These are phyloP conservation scores for Kurtzmaniella fragi DNA, from an alignment of 805 yeast genomes.

Conservation along the genomic window DNA sequence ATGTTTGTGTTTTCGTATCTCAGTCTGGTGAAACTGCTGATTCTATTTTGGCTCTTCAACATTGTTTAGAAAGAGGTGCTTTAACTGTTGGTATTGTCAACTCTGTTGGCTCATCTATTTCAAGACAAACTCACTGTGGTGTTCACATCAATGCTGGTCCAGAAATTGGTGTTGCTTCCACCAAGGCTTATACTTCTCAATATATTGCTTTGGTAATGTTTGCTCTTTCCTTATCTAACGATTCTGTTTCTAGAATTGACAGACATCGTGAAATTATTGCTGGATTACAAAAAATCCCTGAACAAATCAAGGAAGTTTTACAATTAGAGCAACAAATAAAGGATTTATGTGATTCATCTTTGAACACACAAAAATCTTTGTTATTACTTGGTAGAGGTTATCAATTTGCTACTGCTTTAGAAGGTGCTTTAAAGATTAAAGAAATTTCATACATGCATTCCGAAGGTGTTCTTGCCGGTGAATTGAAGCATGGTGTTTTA, in stretches of 20 bases:
- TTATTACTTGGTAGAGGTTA: conserved; percentile 94
- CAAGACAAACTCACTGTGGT: conserved; percentile 98
- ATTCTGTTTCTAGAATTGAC: conserved; percentile 65
- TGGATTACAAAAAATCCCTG: conserved; percentile 80
- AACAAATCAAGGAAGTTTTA: conserved; percentile 76
- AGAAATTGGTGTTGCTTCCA: conserved; percentile 98
- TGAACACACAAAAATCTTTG: conserved; percentile 80
- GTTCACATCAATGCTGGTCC: conserved; percentile 99
- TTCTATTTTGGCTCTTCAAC: conserved; percentile 88
- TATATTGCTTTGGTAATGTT: conserved; percentile 95
- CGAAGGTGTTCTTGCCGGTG: conserved; percentile 99
- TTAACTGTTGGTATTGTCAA: conserved; percentile 96
- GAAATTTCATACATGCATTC: conserved; percentile 99
- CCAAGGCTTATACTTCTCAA: conserved; percentile 98
- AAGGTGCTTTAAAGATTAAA: conserved; percentile 96
- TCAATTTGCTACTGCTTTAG: conserved; percentile 95
- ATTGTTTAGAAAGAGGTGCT: conserved; percentile 96
- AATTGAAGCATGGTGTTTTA: conserved; percentile 95
- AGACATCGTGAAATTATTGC: conserved; percentile 84
- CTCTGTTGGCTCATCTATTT: conserved; percentile 94
- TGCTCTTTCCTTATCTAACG: conserved; percentile 92
- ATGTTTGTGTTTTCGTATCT: conserved; percentile 94
- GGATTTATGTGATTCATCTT: conserved; percentile 62
- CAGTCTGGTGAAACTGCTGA: conserved; percentile 99
- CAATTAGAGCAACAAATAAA: conserved; percentile 69